These are phyloP conservation scores for Tylopilus sp. DNA, from an alignment of 768 basidiomycete genomes.

Conservation along the genomic window DNA sequence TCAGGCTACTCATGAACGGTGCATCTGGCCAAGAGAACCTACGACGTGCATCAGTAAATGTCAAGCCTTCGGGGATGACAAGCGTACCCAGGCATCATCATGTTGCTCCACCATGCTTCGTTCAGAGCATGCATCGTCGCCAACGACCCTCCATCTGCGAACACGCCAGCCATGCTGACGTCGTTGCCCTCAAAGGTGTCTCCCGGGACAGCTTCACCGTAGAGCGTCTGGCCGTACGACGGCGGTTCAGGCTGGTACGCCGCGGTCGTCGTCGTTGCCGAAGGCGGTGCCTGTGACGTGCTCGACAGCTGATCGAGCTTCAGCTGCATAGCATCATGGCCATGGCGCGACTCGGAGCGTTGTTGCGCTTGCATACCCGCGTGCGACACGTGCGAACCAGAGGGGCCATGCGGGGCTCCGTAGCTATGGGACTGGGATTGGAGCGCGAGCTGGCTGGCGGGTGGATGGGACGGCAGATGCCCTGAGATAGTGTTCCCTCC, in stretches of 20 bases:
- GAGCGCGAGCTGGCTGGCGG: slow-evolving; percentile 34
- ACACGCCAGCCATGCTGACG: slow-evolving; percentile 23
- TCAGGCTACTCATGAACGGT: slow-evolving; percentile 22
- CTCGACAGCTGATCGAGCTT: slow-evolving; percentile 12
- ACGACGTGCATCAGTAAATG: not conserved
- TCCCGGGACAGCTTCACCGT: not conserved
- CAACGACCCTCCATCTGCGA: slow-evolving; percentile 51
- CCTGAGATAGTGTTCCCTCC: slow-evolving; percentile 57
- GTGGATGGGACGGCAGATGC: slow-evolving; percentile 50
- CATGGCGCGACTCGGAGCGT: slow-evolving; percentile 17
- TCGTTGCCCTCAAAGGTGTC: slow-evolving; percentile 6
- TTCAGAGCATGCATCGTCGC: slow-evolving; percentile 73
- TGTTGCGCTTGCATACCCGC: slow-evolving; percentile 11
- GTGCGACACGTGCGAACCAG: slow-evolving; percentile 24
- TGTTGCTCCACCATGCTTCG: slow-evolving; percentile 70
- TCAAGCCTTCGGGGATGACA: not conserved
- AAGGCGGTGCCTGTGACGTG: not conserved
- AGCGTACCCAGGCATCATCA: slow-evolving; percentile 78
- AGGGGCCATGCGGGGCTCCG: slow-evolving; percentile 28
- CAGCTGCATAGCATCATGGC: slow-evolving; percentile 31
- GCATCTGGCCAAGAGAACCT: slow-evolving; percentile 34
- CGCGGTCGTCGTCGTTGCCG: not conserved
- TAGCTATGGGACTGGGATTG: slow-evolving; percentile 13
- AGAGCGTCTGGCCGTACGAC: slow-evolving; percentile 32
- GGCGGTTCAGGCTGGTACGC: slow-evolving; percentile 38